phyloP scores from a whole-genome alignment of 495 filamentous ascomycete species.

The Glonium stellatum region DNA sequence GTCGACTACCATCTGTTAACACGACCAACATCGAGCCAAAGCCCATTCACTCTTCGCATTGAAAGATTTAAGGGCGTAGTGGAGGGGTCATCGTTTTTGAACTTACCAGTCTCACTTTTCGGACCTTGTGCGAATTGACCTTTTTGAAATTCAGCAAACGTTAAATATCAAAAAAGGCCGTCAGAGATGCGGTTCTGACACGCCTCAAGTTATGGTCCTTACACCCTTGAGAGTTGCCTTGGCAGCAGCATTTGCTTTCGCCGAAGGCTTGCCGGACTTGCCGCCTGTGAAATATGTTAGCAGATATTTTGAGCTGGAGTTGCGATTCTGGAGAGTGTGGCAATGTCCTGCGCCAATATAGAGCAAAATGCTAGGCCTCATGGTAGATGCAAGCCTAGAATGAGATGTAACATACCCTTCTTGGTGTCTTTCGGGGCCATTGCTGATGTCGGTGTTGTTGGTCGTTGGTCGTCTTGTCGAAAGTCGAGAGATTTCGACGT shows the following conservation, averaged over 20 bases:
- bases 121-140: constrained; percentile 74
- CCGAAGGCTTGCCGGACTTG: constrained; percentile 58
- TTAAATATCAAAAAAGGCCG: constrained; percentile 38
- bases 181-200: constrained; percentile 42
- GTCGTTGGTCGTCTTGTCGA: not conserved
- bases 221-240: constrained; percentile 89
- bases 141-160: constrained; percentile 31
- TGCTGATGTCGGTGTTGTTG: constrained; percentile 29
- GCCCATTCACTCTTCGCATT: not conserved
- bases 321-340: too few relatives aligned
- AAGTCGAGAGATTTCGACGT: not conserved
- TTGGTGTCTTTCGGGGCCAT: constrained; percentile 65
- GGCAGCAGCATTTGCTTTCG: constrained; percentile 81
- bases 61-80: too few relatives aligned
- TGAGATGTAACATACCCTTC: constrained; percentile 53
- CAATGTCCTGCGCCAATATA: not conserved
- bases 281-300: constrained; percentile 47
- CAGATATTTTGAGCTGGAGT: not conserved
- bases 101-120: constrained; percentile 63
- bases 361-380: not conserved
- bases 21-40: not conserved
- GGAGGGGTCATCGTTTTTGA: too few relatives aligned
- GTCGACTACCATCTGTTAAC: constrained; percentile 50
- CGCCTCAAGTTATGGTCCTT: constrained; percentile 41
- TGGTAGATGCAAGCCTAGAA: constrained; percentile 2